These are phyloP conservation scores for Carex littledalei DNA, from an alignment of 176 grass and related monocot species.

Conservation along the genomic window DNA sequence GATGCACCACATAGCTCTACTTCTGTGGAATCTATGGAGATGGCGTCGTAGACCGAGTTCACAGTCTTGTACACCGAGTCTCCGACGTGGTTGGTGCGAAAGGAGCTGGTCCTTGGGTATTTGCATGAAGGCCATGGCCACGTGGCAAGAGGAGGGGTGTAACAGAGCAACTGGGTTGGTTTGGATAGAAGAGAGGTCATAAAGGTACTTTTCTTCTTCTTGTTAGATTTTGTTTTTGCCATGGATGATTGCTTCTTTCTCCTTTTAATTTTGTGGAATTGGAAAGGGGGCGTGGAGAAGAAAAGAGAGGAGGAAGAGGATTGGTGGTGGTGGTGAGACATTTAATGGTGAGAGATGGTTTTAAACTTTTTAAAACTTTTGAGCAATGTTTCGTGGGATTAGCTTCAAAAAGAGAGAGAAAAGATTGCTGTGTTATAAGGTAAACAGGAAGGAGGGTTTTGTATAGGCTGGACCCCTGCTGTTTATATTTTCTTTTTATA, in stretches of 20 bases:
- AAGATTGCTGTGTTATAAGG: conserved; percentile 19
- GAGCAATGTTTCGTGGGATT: neutral
- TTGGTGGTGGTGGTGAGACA: conserved; percentile 14
- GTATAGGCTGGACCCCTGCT: neutral
- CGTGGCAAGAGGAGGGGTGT: conserved; percentile 34
- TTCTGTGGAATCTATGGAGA: conserved; percentile 3
- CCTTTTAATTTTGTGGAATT: conserved; percentile 42
- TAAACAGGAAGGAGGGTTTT: neutral
- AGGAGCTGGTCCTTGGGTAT: conserved; percentile 68
- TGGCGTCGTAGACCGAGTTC: conserved; percentile 52
- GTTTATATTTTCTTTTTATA: neutral
- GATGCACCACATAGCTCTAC: conserved; percentile 8
- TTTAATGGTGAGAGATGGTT: conserved; percentile 24
- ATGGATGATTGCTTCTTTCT: conserved; percentile 9
- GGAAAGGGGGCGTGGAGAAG: conserved; percentile 29
- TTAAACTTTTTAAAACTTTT: conserved; percentile 1
- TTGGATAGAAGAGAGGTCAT: conserved; percentile 12
- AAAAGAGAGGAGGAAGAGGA: conserved; percentile 28
- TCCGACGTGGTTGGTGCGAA: conserved; percentile 30
- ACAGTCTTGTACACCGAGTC: conserved; percentile 49
- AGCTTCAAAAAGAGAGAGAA: conserved; percentile 28
- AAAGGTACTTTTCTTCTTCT: conserved; percentile 7
- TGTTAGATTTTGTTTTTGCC: conserved; percentile 15
- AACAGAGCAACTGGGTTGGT: conserved; percentile 32
- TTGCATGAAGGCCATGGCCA: conserved; percentile 89